Base-by-base conservation (phyloP, 495 filamentous ascomycete species). In the Trichoderma asperelloides region DNA sequence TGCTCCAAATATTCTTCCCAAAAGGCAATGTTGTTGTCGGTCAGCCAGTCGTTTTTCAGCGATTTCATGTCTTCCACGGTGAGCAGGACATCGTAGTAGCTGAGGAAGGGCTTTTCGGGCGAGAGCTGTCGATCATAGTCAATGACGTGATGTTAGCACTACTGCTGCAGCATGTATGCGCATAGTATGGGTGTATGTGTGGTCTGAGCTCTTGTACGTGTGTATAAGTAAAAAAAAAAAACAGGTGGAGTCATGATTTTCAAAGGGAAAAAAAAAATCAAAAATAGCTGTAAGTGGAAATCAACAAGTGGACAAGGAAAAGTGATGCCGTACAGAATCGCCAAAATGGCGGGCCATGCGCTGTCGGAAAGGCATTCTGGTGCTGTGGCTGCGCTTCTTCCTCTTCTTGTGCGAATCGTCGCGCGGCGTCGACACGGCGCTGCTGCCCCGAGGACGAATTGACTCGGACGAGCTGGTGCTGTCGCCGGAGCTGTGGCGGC, bases 1-100 rank as follows among this genome's bases (percentile, higher is more conserved):
- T 87, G 91, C 76, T 98, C 96, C 65, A 98, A 86, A 77, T 87
- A 97, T 87, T 97, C 95, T 84, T 97, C 91, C 93, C 95, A 98
- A 75, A 98, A 98, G 64, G 92, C 90, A 63, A 98, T 98, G 69
- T 85, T 88, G 80, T 96, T 97, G 76, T 98, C 95, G n/a, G 94
- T 98, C 63, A 98, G 81, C 95, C 95, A 98, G 80, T 97, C 96
- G 74, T 90, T 81, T 79, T 91, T 94, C 62, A 98, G 83, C 37
- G 88, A 87, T 75, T 90, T 88, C 69, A 97, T 85, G 76, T 98
- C 95, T 73, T 94, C 91, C 74, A 85, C 76, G 23, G 75, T 79
- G 23, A 81, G 71, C 28, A 78, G 76, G 57, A 81, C 77, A 55
- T 82, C 80, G 66, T 78, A 71, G 68, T 83, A 82, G 9, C 79